Base-by-base conservation (phyloP, 441 rosid species). In the Pelargonium cotyledonis region DNA sequence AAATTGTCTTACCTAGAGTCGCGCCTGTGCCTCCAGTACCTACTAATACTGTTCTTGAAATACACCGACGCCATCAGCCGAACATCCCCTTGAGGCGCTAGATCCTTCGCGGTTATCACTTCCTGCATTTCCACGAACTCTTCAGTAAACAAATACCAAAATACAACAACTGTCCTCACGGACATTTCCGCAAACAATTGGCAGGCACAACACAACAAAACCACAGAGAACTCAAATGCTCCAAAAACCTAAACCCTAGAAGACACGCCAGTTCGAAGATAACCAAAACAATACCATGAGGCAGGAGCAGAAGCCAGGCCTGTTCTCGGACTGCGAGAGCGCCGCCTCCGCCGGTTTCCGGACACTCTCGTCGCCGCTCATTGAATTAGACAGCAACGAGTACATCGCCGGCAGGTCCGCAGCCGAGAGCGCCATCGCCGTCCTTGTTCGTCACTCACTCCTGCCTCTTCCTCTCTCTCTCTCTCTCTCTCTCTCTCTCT, bases 241-340 rank as follows among this genome's bases (percentile, higher is more conserved):
- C 63, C 10, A 10, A 16, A 60, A 40, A 68, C 49, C 40, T 65
- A 80, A 81, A 83, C 76, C 79, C 76, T 74, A 73, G 76, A 72
- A 78, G 74, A 11, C 5, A 21, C 18, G 6, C 63, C 35, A 60
- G 63, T 26, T 58, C 26, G 63, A 64, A 47, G 65, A 61, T 49
- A 69, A 38, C 41, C 49, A 23, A 14, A 63, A 23, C 31, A 70
- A 38, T 70, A 92, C 99, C 99, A 95, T 85, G 23, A 95, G 85
- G 77, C 98, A 92, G 14, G 95, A 92, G 80, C 98, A 95, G 80
- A 90, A 95, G 23, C 99, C 97, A 72, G 98, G 92, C 68, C 95
- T 80, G 47, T 86, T 86, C 85, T 95, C 99, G 66, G 83, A 92
- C 83, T 90, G 90, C 64, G 94, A 77, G 8, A 95, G 87, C 82